Conservation (phyloP, 2,329 filamentous ascomycete genomes). For the Bipolaris gigantea region DNA sequence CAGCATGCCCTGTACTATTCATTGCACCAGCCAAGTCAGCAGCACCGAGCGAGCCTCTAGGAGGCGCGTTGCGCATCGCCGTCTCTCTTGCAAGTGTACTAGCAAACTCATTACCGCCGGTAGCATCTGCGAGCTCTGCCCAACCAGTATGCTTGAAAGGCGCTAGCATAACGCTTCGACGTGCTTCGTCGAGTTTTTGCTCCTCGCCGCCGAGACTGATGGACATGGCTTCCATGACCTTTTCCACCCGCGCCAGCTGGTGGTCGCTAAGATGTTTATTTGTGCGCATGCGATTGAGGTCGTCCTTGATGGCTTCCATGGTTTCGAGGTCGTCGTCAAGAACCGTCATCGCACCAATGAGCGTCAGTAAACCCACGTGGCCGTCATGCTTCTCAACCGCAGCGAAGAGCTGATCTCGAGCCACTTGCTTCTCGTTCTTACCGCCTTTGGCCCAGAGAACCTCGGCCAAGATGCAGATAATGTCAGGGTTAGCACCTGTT, state of each 20-base stretch:
- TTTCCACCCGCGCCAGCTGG: slow-evolving; percentile 71
- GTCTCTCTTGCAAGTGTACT: slow-evolving; percentile 81
- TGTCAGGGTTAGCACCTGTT: slow-evolving; percentile 74
- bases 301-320: slow-evolving; percentile 76
- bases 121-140: slow-evolving; percentile 68
- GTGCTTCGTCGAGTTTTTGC: slow-evolving; percentile 64
- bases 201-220: slow-evolving; percentile 54
- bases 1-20: slow-evolving; percentile 69
- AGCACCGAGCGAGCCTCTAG: slow-evolving; percentile 67
- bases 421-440: slow-evolving; percentile 71
- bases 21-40: slow-evolving; percentile 72
- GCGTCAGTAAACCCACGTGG: slow-evolving; percentile 76
- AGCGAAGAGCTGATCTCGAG: slow-evolving; percentile 77
- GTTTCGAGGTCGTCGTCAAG: slow-evolving; percentile 79
- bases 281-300: slow-evolving; percentile 73
- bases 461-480: slow-evolving; percentile 84
- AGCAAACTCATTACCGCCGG: slow-evolving; percentile 50
- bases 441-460: slow-evolving; percentile 90
- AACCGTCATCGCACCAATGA: slow-evolving; percentile 82
- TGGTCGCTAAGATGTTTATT: slow-evolving; percentile 63
- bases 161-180: slow-evolving; percentile 77
- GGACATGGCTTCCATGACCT: slow-evolving; percentile 75
- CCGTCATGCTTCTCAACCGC: slow-evolving; percentile 73
- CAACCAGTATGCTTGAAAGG: slow-evolving; percentile 81
- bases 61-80: slow-evolving; percentile 74